phyloP scores from a whole-genome alignment of 306 rosid species.

The Macrotyloma uniflorum region DNA sequence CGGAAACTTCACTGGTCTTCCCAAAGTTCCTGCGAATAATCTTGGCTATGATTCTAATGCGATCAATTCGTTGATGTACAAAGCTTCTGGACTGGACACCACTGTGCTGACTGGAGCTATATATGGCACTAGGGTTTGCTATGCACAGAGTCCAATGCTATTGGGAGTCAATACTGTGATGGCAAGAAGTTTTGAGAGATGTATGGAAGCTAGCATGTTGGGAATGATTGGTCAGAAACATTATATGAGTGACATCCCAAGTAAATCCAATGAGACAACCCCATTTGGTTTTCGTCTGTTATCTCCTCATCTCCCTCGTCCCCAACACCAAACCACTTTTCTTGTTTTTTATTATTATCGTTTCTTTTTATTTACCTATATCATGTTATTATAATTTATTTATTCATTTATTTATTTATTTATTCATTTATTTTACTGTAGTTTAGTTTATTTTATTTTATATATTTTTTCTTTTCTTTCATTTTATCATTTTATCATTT shows the following conservation, averaged over 20 bases:
- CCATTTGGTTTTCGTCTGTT: constrained; percentile 48
- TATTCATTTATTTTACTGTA: too few relatives aligned
- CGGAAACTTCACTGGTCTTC: constrained; percentile 60
- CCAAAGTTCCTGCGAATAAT: constrained; percentile 67
- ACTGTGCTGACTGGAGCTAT: constrained; percentile 77
- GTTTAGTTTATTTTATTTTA: too few relatives aligned
- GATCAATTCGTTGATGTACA: constrained; percentile 70
- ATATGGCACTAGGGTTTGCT: constrained; percentile 66
- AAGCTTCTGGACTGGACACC: constrained; percentile 65
- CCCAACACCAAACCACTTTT: too few relatives aligned
- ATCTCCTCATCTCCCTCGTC: constrained; percentile 61
- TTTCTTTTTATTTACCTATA: too few relatives aligned
- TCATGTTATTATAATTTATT: too few relatives aligned
- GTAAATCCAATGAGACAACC: constrained; percentile 59
- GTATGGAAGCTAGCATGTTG: constrained; percentile 69
- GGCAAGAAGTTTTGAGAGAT: constrained; percentile 73
- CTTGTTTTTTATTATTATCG: too few relatives aligned
- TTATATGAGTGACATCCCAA: constrained; percentile 64
- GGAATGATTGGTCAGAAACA: constrained; percentile 77
- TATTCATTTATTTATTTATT: too few relatives aligned
- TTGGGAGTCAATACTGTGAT: constrained; percentile 80
- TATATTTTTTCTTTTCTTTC: too few relatives aligned
- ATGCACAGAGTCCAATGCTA: constrained; percentile 84
- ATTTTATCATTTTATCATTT: too few relatives aligned
- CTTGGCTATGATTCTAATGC: constrained; percentile 71